Base-by-base conservation (phyloP, 164 flowering plant genomes). In the Vitis rotundifolia region DNA sequence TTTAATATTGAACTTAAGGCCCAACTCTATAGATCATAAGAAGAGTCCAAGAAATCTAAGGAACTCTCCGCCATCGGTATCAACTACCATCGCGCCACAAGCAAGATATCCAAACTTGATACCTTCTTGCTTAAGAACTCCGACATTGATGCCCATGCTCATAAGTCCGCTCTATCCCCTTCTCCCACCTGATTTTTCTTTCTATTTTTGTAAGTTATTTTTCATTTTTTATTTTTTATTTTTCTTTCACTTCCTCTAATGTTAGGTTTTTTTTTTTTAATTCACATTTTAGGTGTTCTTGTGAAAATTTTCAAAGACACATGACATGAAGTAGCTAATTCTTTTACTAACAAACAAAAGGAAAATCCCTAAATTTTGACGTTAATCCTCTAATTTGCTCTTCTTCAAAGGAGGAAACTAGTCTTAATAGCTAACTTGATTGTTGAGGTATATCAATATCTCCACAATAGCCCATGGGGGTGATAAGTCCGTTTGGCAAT, bases 1-100 rank as follows among this genome's bases (percentile, higher is more conserved):
- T 91, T 97, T 12, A 91, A 91, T 13, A 54, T 95, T 31, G 93
- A 95, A 68, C 91, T 95, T 76, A 95, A 90, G 73, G 99, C 99
- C 16, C 91, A 95, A 58, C 96, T 95, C 61, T 95, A 95, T 86
- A 80, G 78, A 66, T 86, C 98, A 15, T 98, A 95, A 67, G 92
- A 91, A 68, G 99, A 95, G 8, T 68, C 89, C 66, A 88, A 80
- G 65, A 79, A 77, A 29, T 63, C 84, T 77, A 86, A 81, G 77
- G 84, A 83, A 2, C 62, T 78, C n/a, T 28, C 76, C 60, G 81
- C 67, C 47, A 67, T 88, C 7, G 87, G 84, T 15, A 75, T 80
- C 55, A 81, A 84, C 22, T 87, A 79, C 81, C 98, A 90, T 64
- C 96, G 94, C 44, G 99, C 97, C 73, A 93, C 86, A 89, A 77